Evolutionary conservation across 257 asterid species (phyloP), one percentile per base, ranked within the genome.

Genomic region (Solanum sejunctum): DNA sequence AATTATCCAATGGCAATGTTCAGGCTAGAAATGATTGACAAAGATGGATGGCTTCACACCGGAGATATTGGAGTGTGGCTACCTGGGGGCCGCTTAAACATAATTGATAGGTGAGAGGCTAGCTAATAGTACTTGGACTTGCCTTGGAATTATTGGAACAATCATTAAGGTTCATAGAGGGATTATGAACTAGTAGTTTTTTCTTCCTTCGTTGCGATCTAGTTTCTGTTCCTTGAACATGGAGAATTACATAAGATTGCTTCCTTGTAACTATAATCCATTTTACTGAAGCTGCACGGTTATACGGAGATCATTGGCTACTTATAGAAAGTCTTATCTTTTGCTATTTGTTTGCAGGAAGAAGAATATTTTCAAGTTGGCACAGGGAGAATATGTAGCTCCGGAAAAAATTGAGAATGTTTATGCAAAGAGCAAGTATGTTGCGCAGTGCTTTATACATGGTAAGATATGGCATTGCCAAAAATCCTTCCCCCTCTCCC

Each of bases 51-150:
- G 99, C 89, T 96, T 89, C 97, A 96, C 86, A 93, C 99, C 0
- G 99, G 98, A 85, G 99, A 96, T 91, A 96, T 96, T 86, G 99
- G 99, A 81, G 85, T 93, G 86, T 96, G 99, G 99, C 88, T 93
- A 78, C 99, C 94, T 32, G 96, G 94, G 79, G 99, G 99, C 80
- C 97, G 98, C 71, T 91, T 96, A 86, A 96, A 91, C 90, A 96
- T 96, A 36, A 96, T 96, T 86, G 99, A 96, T 89, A 92, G 98
- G 98, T 93, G 78, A 70, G 78, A 70, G 17, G 54, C 39, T 39
- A 70, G 26, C 78, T 70, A 4, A 39, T 70, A 70, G 26, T 39
- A 70, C 78, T 41, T 69, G 16, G 18, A 70, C 78, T 41, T 69
- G 16, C 78, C 51, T 69, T 69, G 51, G 23, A 69, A 36, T 69